Conservation (phyloP, 495 filamentous ascomycete species). For the Zalerion maritima region DNA sequence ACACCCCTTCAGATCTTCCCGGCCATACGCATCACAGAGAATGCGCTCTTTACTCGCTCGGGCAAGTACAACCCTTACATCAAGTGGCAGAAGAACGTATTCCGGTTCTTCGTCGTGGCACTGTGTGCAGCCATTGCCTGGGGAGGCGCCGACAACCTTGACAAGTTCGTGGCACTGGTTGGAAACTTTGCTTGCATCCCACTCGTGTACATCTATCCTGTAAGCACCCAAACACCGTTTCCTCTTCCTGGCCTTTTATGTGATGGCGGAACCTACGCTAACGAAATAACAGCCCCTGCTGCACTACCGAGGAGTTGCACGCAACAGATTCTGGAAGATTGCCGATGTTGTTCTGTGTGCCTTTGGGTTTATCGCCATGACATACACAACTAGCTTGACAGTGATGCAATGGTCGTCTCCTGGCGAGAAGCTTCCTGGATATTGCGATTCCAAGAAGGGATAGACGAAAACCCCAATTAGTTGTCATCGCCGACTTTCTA, state of each 20-base stretch:
- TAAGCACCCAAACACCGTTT: constrained; percentile 30
- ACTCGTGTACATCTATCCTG: constrained; percentile 93
- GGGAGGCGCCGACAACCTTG: constrained; percentile 81
- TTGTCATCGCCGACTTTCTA: no score
- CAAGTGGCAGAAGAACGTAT: constrained; percentile 98
- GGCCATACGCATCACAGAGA: constrained; percentile 69
- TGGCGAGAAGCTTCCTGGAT: constrained; percentile 25
- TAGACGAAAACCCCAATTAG: no score
- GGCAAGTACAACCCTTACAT: constrained; percentile 92
- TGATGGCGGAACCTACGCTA: constrained; percentile 6
- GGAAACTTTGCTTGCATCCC: constrained; percentile 97
- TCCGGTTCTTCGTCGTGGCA: constrained; percentile 81
- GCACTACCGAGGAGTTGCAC: constrained; percentile 68
- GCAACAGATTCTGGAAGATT: constrained; percentile 41
- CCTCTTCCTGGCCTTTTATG: background rate
- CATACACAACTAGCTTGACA: constrained; percentile 78
- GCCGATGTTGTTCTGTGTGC: constrained; percentile 60
- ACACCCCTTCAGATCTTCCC: constrained; percentile 95
- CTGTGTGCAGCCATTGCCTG: constrained; percentile 77
- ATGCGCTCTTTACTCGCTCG: constrained; percentile 51
- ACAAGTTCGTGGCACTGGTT: constrained; percentile 92
- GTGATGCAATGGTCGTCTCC: constrained; percentile 60
- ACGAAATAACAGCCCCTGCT: constrained; percentile 55
- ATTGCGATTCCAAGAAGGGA: constrained; percentile 26
- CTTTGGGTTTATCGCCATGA: constrained; percentile 75